These are phyloP conservation scores for Nicotiana attenuata DNA, from an alignment of 257 asterid genomes.

Conservation along the genomic window DNA sequence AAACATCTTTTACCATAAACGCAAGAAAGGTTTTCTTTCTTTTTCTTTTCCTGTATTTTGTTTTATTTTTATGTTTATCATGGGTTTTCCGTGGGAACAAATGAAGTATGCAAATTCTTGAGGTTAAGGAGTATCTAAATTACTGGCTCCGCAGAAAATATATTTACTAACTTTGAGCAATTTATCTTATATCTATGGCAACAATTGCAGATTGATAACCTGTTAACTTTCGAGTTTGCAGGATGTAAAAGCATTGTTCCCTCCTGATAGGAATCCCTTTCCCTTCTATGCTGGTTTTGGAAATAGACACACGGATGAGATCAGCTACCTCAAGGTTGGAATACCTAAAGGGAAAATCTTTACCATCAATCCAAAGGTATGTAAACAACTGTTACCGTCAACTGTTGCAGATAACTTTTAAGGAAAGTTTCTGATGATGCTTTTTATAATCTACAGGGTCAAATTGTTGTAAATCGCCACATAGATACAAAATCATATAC, in stretches of 20 bases:
- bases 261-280: conserved; percentile 64
- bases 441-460: conserved; percentile 43
- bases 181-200: not conserved
- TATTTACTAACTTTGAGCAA: not conserved
- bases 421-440: conserved; percentile 4
- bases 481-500: conserved; percentile 56
- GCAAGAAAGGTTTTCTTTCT: not conserved
- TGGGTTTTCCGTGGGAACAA: not conserved
- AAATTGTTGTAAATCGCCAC: conserved; percentile 56
- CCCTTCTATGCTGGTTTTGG: conserved; percentile 91
- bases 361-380: conserved; percentile 81
- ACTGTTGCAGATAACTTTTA: conserved; percentile 6
- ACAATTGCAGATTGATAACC: not conserved
- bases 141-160: not conserved
- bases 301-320: conserved; percentile 75
- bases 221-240: conserved; percentile 2
- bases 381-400: not conserved
- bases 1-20: not conserved
- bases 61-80: not conserved
- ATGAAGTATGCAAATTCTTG: not conserved
- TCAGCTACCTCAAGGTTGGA: conserved; percentile 80
- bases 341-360: conserved; percentile 74
- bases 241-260: conserved; percentile 69
- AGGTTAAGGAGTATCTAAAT: not conserved
- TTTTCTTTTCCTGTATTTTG: not conserved